Evolutionary conservation across 2,329 filamentous ascomycete species (phyloP), one percentile per base, ranked within the genome.

Genomic region (Beauveria caledonica): DNA sequence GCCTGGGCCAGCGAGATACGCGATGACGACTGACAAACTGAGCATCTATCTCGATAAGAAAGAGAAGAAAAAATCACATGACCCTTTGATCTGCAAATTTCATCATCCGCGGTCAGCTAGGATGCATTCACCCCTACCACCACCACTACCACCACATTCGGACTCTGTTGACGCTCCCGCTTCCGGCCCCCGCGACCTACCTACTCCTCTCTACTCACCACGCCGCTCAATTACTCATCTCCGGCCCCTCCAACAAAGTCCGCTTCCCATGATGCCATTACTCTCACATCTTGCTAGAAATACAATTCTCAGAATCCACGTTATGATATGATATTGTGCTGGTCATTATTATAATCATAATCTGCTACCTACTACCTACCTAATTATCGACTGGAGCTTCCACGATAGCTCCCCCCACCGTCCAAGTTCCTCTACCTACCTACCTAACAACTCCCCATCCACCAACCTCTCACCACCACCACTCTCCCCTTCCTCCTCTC

Each of bases 191-290:
- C 48, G 45, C 55, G 45, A 58, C 40, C n/a, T 51, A 36, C n/a
- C 17, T 40, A n/a, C n/a, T n/a, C n/a, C 33, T n/a, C 13, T 36
- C n/a, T 19, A 40, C 33, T 36, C 21, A 11, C 17, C 17, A 10
- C 6, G 42, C n/a, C 42, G 40, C 13, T 23, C 55, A 40, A 50
- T 50, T 50, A 58, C 55, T 58, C 55, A 49, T 58, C 44, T 36
- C 23, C n/a, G 25, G 17, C 25, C 44, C 33, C 44, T 33, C 23
- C 21, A 10, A 27, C 23, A 58, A 57, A 50, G 23, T 49, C 55
- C 55, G 45, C 33, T 36, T 50, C 55, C 36, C 33, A 58, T 49
- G 55, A 58, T 49, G 45, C 55, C 23, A 21, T 15, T 42, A 17
- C 44, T 57, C 29, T n/a, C 33, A 25, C 50, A n/a, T 42, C 21